Evolutionary conservation across 2,329 filamentous ascomycete species (phyloP), one percentile per base, ranked within the genome.

Genomic region (Diaporthe sp.): DNA sequence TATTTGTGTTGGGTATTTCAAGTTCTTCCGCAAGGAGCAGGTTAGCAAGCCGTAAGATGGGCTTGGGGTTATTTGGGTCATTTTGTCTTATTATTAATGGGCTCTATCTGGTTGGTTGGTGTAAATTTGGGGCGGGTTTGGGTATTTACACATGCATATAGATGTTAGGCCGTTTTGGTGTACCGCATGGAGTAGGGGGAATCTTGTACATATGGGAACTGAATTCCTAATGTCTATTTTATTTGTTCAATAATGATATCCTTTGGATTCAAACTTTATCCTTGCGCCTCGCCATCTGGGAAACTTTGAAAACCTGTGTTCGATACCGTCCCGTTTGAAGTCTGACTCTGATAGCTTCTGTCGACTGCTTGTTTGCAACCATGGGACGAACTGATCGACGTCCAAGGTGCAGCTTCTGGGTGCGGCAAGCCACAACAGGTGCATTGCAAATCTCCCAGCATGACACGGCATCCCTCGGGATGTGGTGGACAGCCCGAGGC

Each of bases 1-100:
- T 49, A 87, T 93, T 75, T 92, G 87, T 79, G 85, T 88, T 81
- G 88, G 88, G 70, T 91, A 86, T 79, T 86, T 89, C 78, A 83
- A 82, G 74, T 90, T 87, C 81, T 90, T 89, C 82, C 82, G 88
- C 72, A 77, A 77, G 73, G 75, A 77, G 31, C 75, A 77, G 70
- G 75, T 77, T 22, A 77, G 75, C 25, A 77, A 77, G 70, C 75
- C 75, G 46, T 77, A 75, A 72, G 59, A 72, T 37, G 73, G 67
- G 67, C 57, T 75, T 62, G 22, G 37, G 13, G 1, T 28, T 22
- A 17, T 61, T 31, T 13, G n/a, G 25, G 39, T 37, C 37, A 22
- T n/a, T 51, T 28, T 34, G 22, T 13, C 12, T 44, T 44, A 1
- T 17, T 28, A 10, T 39, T 28, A 62, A 62, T 49, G 34, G 44